Evolutionary conservation across 2,329 filamentous ascomycete species (phyloP).

Genomic region (Pyrenophora graminea): DNA sequence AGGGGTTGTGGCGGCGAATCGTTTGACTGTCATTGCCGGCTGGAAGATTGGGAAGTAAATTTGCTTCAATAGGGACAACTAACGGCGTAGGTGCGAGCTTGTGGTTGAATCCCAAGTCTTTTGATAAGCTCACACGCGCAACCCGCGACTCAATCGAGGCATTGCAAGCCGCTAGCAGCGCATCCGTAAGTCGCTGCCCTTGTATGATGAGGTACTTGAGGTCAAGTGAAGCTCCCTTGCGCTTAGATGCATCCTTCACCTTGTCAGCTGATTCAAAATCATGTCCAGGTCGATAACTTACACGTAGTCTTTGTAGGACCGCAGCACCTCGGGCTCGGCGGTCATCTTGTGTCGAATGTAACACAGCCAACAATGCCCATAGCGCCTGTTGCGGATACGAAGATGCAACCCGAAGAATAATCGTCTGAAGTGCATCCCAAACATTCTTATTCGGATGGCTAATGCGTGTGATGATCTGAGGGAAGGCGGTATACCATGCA

Average conservation of each 20-base stretch:
- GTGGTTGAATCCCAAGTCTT: slow-evolving; percentile 81
- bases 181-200: slow-evolving; percentile 81
- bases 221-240: slow-evolving; percentile 61
- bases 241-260: slow-evolving; percentile 57
- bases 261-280: slow-evolving; percentile 36
- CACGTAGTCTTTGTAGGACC: slow-evolving; percentile 49
- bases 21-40: slow-evolving; percentile 69
- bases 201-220: slow-evolving; percentile 73
- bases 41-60: slow-evolving; percentile 81
- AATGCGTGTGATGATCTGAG: slow-evolving; percentile 95
- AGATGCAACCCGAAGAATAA: slow-evolving; percentile 84
- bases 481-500: slow-evolving; percentile 80
- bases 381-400: slow-evolving; percentile 88
- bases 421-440: slow-evolving; percentile 74
- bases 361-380: slow-evolving; percentile 87
- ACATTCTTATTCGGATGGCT: slow-evolving; percentile 80
- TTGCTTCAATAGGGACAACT: slow-evolving; percentile 86
- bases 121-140: slow-evolving; percentile 73
- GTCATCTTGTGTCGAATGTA: slow-evolving; percentile 76
- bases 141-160: slow-evolving; percentile 73
- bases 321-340: slow-evolving; percentile 60
- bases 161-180: slow-evolving; percentile 79
- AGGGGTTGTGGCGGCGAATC: slow-evolving; percentile 76
- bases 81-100: slow-evolving; percentile 80
- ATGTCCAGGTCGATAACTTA: slow-evolving; percentile 20